Percentiles rank a stretch among this genome's conserved stretches.
phyloP scores from a whole-genome alignment of 306 rosid species.

The Hippophae rhamnoides region DNA sequence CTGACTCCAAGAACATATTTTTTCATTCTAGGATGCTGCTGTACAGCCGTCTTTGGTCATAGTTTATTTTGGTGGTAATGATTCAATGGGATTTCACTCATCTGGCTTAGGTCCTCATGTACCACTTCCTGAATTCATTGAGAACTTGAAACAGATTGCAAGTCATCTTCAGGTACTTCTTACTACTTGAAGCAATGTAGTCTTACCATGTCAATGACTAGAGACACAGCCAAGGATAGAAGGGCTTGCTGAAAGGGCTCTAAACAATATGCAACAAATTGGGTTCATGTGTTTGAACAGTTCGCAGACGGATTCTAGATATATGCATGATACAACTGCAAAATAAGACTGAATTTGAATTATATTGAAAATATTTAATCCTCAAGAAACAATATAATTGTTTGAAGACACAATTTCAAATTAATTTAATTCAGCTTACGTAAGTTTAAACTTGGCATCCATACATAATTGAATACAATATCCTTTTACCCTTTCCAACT shows the following conservation, averaged over 20 bases:
- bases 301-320: not conserved
- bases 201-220: not conserved
- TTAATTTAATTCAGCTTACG: too few relatives aligned
- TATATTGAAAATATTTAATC: too few relatives aligned
- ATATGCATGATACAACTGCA: too few relatives aligned
- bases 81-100: slow-evolving; percentile 86
- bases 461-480: not conserved
- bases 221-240: too few relatives aligned
- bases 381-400: too few relatives aligned
- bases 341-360: too few relatives aligned
- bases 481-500: not conserved
- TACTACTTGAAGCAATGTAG: not conserved
- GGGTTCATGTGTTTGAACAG: not conserved
- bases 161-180: slow-evolving; percentile 62
- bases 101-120: slow-evolving; percentile 93
- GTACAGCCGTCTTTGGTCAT: slow-evolving; percentile 75
- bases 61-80: slow-evolving; percentile 90
- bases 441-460: too few relatives aligned
- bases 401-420: too few relatives aligned
- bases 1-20: slow-evolving; percentile 9
- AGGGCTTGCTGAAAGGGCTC: not conserved
- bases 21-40: slow-evolving; percentile 51
- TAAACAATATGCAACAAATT: not conserved
- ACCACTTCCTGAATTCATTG: slow-evolving; percentile 69
- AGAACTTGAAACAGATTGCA: slow-evolving; percentile 67